Conservation (phyloP, 805 yeast species). For the Kuraishia molischiana region DNA sequence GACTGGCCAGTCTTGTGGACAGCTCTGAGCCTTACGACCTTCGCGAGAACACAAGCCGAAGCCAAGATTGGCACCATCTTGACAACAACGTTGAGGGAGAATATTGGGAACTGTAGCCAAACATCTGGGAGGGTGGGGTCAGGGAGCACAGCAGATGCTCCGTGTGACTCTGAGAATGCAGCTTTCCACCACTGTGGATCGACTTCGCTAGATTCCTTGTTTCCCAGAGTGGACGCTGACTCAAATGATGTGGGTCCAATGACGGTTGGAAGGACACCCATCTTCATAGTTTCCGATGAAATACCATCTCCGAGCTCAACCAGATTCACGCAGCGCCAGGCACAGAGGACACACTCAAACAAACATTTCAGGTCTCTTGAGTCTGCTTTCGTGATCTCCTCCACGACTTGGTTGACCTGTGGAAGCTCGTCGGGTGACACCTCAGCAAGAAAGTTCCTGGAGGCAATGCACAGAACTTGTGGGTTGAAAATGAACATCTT, state of each 20-base stretch:
- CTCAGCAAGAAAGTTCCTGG: conserved; percentile 14
- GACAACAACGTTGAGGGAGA: conserved; percentile 17
- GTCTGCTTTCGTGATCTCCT: neutral
- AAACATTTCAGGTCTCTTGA: conserved; percentile 20
- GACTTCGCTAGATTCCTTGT: neutral
- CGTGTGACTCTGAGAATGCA: neutral
- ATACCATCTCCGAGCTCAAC: conserved; percentile 30
- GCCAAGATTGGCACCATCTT: conserved; percentile 21
- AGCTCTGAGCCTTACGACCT: conserved; percentile 8
- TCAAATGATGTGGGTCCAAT: conserved; percentile 19
- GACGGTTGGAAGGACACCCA: conserved; percentile 12
- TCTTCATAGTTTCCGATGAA: conserved; percentile 13
- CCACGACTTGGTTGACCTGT: conserved; percentile 5
- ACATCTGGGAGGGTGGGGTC: conserved; percentile 22
- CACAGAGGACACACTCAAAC: conserved; percentile 17
- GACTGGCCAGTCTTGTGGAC: neutral
- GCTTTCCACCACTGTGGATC: conserved; percentile 1
- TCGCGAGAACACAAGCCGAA: conserved; percentile 17
- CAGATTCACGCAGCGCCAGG: conserved; percentile 21
- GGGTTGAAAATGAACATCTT: conserved; percentile 27
- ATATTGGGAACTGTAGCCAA: conserved; percentile 29
- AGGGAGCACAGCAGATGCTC: conserved; percentile 7
- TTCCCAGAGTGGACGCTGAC: conserved; percentile 7
- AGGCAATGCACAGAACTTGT: conserved; percentile 8
- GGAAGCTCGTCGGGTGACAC: conserved; percentile 14